Evolutionary conservation across 768 basidiomycete genomes (phyloP).

Genomic region (Panellus pusillus): DNA sequence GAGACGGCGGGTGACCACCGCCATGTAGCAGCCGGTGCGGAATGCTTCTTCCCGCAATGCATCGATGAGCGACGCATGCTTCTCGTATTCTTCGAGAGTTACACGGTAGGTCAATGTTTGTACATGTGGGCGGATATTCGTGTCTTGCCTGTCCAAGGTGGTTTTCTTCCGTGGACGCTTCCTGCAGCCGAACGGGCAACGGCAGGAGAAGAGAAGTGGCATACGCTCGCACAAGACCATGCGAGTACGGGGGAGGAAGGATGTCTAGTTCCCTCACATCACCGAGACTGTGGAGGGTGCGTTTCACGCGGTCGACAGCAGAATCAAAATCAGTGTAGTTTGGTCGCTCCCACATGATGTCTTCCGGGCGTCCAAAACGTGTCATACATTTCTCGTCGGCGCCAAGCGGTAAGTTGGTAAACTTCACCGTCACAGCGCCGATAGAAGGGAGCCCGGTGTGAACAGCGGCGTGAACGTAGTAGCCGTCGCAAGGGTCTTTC

Average conservation of each 20-base stretch:
- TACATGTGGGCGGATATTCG: slow-evolving; percentile 52
- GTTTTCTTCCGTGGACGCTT: slow-evolving; percentile 47
- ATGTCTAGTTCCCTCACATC: slow-evolving; percentile 44
- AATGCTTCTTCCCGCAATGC: slow-evolving; percentile 39
- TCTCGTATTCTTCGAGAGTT: slow-evolving; percentile 34
- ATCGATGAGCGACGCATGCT: slow-evolving; percentile 45
- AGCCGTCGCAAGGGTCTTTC: slow-evolving; percentile 36
- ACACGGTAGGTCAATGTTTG: slow-evolving; percentile 52
- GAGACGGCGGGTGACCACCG: slow-evolving; percentile 22
- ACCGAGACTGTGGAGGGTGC: slow-evolving; percentile 38
- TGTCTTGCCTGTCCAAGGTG: slow-evolving; percentile 45
- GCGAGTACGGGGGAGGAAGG: slow-evolving; percentile 49
- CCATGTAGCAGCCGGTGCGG: slow-evolving; percentile 30
- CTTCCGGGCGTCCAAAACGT: slow-evolving; percentile 46
- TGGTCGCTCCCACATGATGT: slow-evolving; percentile 51
- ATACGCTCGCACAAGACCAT: slow-evolving; percentile 53
- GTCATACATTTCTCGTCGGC: slow-evolving; percentile 41
- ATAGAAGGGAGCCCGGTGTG: slow-evolving; percentile 61
- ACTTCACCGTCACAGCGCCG: slow-evolving; percentile 59
- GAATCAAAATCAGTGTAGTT: slow-evolving; percentile 46
- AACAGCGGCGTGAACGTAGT: slow-evolving; percentile 44
- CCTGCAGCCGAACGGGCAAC: slow-evolving; percentile 54
- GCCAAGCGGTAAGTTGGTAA: slow-evolving; percentile 52
- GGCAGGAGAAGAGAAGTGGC: slow-evolving; percentile 52
- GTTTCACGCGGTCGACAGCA: slow-evolving; percentile 36